These are phyloP conservation scores for Senna siamea DNA, from an alignment of 306 rosid species.

Conservation along the genomic window DNA sequence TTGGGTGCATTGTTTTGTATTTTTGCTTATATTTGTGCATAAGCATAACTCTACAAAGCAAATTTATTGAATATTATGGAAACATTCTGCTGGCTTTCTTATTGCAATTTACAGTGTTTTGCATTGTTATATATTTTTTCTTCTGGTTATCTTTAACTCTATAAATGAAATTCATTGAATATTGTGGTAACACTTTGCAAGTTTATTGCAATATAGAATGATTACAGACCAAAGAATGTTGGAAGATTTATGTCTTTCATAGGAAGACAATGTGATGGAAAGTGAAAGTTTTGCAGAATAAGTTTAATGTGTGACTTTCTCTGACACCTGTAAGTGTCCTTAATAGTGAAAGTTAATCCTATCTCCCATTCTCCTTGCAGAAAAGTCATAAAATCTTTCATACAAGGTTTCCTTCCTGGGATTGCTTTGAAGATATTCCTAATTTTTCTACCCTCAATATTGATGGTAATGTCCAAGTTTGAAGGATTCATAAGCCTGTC, in stretches of 20 bases:
- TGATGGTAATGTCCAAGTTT: slow-evolving; percentile 94
- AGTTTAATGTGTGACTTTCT: slow-evolving; percentile 10
- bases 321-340: background rate
- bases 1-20: background rate
- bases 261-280: background rate
- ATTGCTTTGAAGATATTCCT: slow-evolving; percentile 93
- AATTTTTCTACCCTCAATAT: slow-evolving; percentile 74
- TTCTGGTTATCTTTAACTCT: too few species aligned
- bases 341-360: slow-evolving; percentile 3
- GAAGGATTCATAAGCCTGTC: slow-evolving; percentile 84
- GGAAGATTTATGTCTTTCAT: slow-evolving; percentile 15
- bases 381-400: slow-evolving; percentile 66
- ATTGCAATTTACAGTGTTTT: background rate
- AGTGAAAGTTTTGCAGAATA: slow-evolving; percentile 20
- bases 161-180: background rate
- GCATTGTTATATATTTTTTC: background rate
- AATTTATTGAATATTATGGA: background rate
- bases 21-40: background rate
- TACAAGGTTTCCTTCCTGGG: slow-evolving; percentile 99
- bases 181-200: background rate
- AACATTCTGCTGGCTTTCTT: background rate
- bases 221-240: slow-evolving; percentile 8
- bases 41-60: background rate
- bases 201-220: slow-evolving; percentile 8
- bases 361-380: slow-evolving; percentile 51